phyloP scores from a whole-genome alignment of 306 rosid genomes.

The Arachis hypogaea region DNA sequence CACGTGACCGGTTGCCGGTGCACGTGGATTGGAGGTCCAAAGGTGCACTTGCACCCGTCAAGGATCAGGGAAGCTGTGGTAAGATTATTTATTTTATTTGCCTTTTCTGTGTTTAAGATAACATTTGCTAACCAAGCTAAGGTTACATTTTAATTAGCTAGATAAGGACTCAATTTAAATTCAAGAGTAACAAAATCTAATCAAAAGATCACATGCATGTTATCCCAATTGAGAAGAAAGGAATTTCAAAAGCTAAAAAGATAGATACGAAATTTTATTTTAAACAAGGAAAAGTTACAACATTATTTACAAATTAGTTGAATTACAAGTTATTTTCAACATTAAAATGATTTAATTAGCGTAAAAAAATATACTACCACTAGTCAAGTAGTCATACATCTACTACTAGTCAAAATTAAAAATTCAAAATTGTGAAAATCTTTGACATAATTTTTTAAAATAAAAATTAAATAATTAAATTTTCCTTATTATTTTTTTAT shows the following conservation, averaged over 20 bases:
- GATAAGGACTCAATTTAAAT: conserved; percentile 16
- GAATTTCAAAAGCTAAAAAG: no score
- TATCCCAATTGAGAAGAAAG: no score
- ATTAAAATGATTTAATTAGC: neutral
- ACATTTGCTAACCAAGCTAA: neutral
- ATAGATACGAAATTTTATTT: no score
- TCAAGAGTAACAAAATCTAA: neutral
- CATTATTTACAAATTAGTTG: neutral
- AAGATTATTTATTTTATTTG: conserved; percentile 10
- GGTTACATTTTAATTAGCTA: neutral
- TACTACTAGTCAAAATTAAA: no score
- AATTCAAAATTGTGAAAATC: no score
- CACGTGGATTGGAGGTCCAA: conserved; percentile 81
- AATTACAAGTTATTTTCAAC: neutral
- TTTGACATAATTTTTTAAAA: no score
- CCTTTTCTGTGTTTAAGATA: conserved; percentile 6
- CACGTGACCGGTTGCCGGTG: conserved; percentile 57
- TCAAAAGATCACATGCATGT: neutral
- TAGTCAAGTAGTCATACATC: no score
- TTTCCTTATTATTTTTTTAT: neutral
- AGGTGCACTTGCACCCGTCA: conserved; percentile 73
- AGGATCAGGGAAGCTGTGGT: conserved; percentile 93
- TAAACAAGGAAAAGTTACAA: neutral
- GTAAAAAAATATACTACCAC: no score
- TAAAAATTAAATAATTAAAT: no score